Evolutionary conservation across 2,329 filamentous ascomycete species (phyloP).

Genomic region (Phyllosticta citriasiana): DNA sequence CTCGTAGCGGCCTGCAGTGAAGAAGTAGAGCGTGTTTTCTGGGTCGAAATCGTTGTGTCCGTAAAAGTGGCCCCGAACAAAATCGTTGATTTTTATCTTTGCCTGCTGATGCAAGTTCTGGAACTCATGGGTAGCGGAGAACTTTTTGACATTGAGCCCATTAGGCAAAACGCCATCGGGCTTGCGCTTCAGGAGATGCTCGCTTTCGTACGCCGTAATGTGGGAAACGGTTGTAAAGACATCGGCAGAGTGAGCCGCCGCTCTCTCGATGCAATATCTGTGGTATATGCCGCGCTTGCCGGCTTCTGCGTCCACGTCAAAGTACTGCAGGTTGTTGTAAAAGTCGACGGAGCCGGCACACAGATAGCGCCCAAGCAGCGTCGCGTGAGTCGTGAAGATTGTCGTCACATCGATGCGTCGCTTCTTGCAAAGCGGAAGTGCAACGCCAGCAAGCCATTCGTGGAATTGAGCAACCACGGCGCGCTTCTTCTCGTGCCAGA

Average conservation of each 20-base stretch:
- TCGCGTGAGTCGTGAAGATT: slow-evolving; percentile 97
- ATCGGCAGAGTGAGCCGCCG: slow-evolving; percentile 81
- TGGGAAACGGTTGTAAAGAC: slow-evolving; percentile 98
- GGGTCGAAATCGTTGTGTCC: slow-evolving; percentile 95
- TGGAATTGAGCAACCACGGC: slow-evolving; percentile 98
- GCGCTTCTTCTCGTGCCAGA: slow-evolving; percentile 80
- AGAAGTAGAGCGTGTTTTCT: slow-evolving; percentile 95
- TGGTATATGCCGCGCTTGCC: slow-evolving; percentile 98
- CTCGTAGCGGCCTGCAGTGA: slow-evolving; percentile 93
- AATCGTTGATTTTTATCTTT: slow-evolving; percentile 97
- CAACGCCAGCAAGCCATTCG: slow-evolving; percentile 95
- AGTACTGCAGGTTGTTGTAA: slow-evolving; percentile 96
- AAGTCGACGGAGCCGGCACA: slow-evolving; percentile 97
- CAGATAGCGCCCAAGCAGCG: slow-evolving; percentile 86
- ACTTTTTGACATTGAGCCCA: slow-evolving; percentile 95
- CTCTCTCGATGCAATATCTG: slow-evolving; percentile 94
- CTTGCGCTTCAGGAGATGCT: slow-evolving; percentile 94
- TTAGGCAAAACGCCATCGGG: slow-evolving; percentile 95
- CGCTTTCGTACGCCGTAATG: slow-evolving; percentile 96
- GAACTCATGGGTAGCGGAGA: slow-evolving; percentile 96
- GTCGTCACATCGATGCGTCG: slow-evolving; percentile 93
- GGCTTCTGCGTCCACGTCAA: slow-evolving; percentile 92
- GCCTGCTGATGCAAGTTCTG: slow-evolving; percentile 94
- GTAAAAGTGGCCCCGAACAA: slow-evolving; percentile 96
- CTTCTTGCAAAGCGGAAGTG: slow-evolving; percentile 83